Percentiles rank a stretch among this genome's conserved stretches.
phyloP scores from a whole-genome alignment of 371 early-diverging fungal genomes.

The Nosema muscidifuracis region DNA sequence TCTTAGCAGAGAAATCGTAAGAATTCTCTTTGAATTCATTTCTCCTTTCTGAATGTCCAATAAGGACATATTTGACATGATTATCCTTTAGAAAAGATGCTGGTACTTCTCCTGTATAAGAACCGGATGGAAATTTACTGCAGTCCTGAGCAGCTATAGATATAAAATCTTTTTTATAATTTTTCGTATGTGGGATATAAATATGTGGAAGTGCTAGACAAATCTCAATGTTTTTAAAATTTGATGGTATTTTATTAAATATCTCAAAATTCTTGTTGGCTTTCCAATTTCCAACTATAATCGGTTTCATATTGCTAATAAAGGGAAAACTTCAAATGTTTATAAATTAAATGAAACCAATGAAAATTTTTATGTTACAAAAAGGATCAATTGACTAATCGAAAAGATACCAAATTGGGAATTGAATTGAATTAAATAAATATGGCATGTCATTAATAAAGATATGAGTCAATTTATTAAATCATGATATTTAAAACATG shows the following conservation, averaged over 20 bases:
- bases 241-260: conserved; percentile 1
- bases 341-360: too few species aligned
- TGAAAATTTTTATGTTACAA: too few species aligned
- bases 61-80: conserved; percentile 80
- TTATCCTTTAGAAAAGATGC: conserved; percentile 87
- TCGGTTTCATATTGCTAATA: conserved; percentile 49
- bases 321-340: too few species aligned
- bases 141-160: conserved; percentile 91
- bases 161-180: conserved; percentile 65
- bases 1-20: conserved; percentile 73
- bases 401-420: too few species aligned
- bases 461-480: too few species aligned
- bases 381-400: too few species aligned
- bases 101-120: conserved; percentile 94
- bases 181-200: conserved; percentile 65
- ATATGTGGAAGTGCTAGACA: conserved; percentile 89
- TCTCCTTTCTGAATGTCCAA: conserved; percentile 98
- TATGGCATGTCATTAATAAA: too few species aligned
- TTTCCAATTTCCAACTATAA: conserved; percentile 61
- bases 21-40: conserved; percentile 75
- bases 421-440: too few species aligned
- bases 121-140: conserved; percentile 72
- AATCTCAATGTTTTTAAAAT: conserved; percentile 68
- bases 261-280: conserved; percentile 43
- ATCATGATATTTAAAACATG: too few species aligned